Evolutionary conservation across 306 rosid species (phyloP).

Genomic region (Quercus robur): DNA sequence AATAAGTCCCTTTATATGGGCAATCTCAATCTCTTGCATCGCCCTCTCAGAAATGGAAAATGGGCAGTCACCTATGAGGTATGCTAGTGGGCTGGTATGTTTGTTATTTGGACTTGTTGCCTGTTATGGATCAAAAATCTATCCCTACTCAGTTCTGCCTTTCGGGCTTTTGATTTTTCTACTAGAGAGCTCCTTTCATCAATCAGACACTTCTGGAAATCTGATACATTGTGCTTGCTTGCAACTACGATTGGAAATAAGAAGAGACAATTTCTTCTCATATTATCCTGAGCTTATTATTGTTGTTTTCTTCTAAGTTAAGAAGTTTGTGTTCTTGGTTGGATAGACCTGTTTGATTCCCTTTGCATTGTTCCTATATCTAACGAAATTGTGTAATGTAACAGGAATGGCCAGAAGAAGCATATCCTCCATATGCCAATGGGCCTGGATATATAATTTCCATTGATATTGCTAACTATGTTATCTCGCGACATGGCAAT

Average conservation of each 20-base stretch:
- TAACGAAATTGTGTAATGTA: conserved; percentile 20
- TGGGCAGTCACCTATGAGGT: conserved; percentile 98
- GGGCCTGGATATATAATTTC: conserved; percentile 92
- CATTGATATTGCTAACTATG: conserved; percentile 64
- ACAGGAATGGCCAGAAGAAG: conserved; percentile 97
- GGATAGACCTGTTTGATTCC: neutral
- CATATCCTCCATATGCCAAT: conserved; percentile 93
- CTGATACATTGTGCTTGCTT: neutral
- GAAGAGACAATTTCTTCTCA: neutral
- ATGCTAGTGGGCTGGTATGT: conserved; percentile 13
- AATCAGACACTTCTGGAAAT: neutral
- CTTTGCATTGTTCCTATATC: conserved; percentile 5
- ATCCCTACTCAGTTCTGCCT: neutral
- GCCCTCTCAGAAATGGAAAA: conserved; percentile 88
- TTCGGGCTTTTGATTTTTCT: neutral
- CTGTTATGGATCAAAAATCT: neutral
- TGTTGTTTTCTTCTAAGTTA: neutral
- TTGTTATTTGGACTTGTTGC: conserved; percentile 10
- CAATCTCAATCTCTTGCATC: conserved; percentile 96
- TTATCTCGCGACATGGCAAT: conserved; percentile 58
- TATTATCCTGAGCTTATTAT: neutral
- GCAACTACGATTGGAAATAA: neutral
- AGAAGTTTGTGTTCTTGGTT: neutral
- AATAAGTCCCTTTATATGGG: conserved; percentile 89
- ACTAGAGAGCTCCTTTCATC: neutral